phyloP scores from a whole-genome alignment of 768 basidiomycete species.

The Suillus ampliporus region DNA sequence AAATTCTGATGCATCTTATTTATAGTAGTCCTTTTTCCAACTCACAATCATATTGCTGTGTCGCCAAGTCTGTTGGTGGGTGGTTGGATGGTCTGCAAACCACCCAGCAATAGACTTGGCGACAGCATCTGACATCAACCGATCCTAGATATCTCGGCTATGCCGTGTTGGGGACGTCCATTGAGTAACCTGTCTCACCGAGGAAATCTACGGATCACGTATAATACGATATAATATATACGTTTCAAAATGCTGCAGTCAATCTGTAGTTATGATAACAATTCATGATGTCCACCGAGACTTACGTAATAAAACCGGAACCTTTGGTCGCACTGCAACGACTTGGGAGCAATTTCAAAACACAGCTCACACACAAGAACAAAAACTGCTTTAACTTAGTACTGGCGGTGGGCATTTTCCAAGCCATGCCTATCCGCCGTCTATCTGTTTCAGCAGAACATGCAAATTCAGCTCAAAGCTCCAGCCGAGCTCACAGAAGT shows the following conservation, averaged over 20 bases:
- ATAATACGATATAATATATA: too few relatives aligned
- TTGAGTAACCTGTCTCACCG: not conserved
- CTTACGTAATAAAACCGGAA: not conserved
- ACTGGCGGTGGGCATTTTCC: slow-evolving; percentile 31
- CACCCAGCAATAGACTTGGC: too few relatives aligned
- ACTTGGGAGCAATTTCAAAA: slow-evolving; percentile 1
- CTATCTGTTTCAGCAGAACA: slow-evolving; percentile 63
- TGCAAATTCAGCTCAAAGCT: slow-evolving; percentile 37
- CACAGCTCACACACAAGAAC: slow-evolving; percentile 4
- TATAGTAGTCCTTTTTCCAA: too few relatives aligned
- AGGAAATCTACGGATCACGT: not conserved
- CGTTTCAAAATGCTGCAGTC: too few relatives aligned
- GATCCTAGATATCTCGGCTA: not conserved
- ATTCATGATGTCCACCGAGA: too few relatives aligned
- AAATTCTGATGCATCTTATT: too few relatives aligned
- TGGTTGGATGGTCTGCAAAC: too few relatives aligned
- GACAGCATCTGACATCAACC: not conserved
- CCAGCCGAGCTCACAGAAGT: slow-evolving; percentile 61
- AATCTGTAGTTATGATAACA: too few relatives aligned
- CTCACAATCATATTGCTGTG: too few relatives aligned
- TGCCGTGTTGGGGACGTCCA: not conserved
- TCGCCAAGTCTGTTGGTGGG: too few relatives aligned
- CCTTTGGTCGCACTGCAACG: slow-evolving; percentile 11
- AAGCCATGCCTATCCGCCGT: slow-evolving; percentile 58
- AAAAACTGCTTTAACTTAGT: slow-evolving; percentile 10